Conservation (phyloP, 371 early-diverging fungal species). For the Mucor irregularis region DNA sequence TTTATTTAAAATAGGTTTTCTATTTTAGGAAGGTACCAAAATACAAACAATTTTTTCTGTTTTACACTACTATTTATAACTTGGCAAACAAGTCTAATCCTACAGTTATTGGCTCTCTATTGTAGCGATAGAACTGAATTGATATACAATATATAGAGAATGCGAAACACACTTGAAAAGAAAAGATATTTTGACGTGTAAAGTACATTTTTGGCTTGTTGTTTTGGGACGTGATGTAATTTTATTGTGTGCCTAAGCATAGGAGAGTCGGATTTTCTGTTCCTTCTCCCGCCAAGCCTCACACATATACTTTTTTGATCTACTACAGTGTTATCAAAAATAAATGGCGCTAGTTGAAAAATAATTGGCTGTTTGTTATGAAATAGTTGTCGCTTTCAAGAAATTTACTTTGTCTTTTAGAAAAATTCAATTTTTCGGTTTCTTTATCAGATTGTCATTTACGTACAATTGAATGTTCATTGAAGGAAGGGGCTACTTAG, state of each 20-base stretch:
- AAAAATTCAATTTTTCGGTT: conserved; percentile 5
- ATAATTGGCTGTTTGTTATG: conserved; percentile 8
- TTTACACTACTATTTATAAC: background rate
- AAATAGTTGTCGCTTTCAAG: conserved; percentile 1
- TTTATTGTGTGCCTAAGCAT: too few relatives aligned
- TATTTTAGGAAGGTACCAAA: conserved; percentile 5
- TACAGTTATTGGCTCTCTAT: background rate
- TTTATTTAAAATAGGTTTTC: conserved; percentile 1
- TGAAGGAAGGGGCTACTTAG: conserved; percentile 11
- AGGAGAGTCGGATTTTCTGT: too few relatives aligned
- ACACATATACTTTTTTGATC: too few relatives aligned
- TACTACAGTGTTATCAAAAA: too few relatives aligned
- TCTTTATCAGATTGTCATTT: conserved; percentile 14
- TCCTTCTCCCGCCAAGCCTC: too few relatives aligned
- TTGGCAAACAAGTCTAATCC: background rate
- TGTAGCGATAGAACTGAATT: too few relatives aligned
- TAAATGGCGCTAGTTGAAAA: conserved; percentile 4
- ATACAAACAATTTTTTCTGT: background rate
- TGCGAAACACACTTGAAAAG: too few relatives aligned
- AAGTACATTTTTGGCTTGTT: too few relatives aligned
- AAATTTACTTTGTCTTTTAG: background rate
- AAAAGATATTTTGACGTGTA: too few relatives aligned
- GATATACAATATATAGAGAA: too few relatives aligned
- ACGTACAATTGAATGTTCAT: conserved; percentile 20
- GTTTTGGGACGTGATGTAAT: too few relatives aligned